phyloP scores from a whole-genome alignment of 129 eudicot genomes.

The Saussurea involucrata region DNA sequence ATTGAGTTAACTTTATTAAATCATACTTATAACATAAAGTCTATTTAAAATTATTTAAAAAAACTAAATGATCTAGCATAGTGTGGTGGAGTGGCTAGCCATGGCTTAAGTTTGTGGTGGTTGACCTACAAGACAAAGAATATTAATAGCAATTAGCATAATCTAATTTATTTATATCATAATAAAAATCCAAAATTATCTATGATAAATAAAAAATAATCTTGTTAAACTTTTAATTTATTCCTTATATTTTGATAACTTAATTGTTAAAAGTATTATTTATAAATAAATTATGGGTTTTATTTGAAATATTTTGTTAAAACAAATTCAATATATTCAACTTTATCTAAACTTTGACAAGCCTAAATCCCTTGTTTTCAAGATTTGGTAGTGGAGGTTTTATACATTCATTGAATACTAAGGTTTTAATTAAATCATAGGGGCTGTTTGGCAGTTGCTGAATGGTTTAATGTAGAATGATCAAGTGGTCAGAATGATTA shows the following conservation, averaged over 20 bases:
- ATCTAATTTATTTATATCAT: no score
- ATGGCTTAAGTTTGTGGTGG: not conserved
- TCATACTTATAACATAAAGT: no score
- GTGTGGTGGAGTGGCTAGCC: not conserved
- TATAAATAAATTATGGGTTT: not conserved
- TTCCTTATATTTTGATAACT: not conserved
- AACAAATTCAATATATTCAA: not conserved
- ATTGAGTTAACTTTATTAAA: no score
- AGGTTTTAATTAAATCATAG: not conserved
- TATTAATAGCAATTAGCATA: no score
- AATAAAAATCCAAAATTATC: not conserved
- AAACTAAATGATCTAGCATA: no score
- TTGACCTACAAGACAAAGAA: no score
- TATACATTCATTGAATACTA: constrained; percentile 11
- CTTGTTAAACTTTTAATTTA: not conserved
- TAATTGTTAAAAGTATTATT: no score
- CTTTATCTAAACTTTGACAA: not conserved
- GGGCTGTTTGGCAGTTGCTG: no score
- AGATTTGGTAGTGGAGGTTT: not conserved
- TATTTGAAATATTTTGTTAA: not conserved
- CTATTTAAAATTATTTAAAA: no score
- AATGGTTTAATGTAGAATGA: no score
- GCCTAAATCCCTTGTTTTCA: not conserved
- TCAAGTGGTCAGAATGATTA: no score
- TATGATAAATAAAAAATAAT: no score